Percentiles rank a stretch among this genome's conserved stretches.
Evolutionary conservation across 2,329 filamentous ascomycete genomes (phyloP).

Genomic region (Fusarium udum): DNA sequence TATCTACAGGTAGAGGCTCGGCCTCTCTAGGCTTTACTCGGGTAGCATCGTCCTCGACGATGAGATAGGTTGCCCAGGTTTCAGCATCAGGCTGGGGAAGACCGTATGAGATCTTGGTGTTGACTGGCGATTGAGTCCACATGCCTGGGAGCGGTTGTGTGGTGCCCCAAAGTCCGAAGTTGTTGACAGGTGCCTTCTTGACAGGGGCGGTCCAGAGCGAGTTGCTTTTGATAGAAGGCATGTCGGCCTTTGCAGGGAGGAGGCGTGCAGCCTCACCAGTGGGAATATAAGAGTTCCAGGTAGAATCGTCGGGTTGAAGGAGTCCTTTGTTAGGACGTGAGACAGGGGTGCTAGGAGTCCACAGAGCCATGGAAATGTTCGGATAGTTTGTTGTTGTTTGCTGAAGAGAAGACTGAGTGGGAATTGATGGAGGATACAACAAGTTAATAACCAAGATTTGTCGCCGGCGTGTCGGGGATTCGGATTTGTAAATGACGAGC

Average conservation of each 20-base stretch:
- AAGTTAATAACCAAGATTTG: constrained; percentile 18
- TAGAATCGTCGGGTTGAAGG: constrained; percentile 50
- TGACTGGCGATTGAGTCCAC: constrained; percentile 34
- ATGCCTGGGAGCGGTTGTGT: constrained; percentile 34
- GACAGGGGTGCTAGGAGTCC: constrained; percentile 35
- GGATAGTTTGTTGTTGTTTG: neutral
- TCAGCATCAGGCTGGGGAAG: constrained; percentile 47
- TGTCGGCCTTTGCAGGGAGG: constrained; percentile 43
- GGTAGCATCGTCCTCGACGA: constrained; percentile 31
- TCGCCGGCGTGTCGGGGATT: constrained; percentile 27
- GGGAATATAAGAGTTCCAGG: constrained; percentile 50
- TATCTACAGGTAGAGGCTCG: constrained; percentile 32
- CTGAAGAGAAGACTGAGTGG: constrained; percentile 11
- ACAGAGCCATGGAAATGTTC: constrained; percentile 40
- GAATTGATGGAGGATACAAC: constrained; percentile 8
- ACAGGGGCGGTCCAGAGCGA: constrained; percentile 48
- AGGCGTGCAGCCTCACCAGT: constrained; percentile 43
- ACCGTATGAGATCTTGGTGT: constrained; percentile 34
- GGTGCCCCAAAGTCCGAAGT: constrained; percentile 39
- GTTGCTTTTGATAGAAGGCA: constrained; percentile 48
- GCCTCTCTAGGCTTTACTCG: constrained; percentile 41
- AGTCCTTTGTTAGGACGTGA: constrained; percentile 43
- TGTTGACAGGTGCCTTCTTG: constrained; percentile 28
- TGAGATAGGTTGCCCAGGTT: constrained; percentile 40
- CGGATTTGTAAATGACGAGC: constrained; percentile 35